A percentile compares a stretch with the other conserved stretches of the same genome.
Conservation (phyloP, 768 basidiomycete genomes). For the Russula earlei region DNA sequence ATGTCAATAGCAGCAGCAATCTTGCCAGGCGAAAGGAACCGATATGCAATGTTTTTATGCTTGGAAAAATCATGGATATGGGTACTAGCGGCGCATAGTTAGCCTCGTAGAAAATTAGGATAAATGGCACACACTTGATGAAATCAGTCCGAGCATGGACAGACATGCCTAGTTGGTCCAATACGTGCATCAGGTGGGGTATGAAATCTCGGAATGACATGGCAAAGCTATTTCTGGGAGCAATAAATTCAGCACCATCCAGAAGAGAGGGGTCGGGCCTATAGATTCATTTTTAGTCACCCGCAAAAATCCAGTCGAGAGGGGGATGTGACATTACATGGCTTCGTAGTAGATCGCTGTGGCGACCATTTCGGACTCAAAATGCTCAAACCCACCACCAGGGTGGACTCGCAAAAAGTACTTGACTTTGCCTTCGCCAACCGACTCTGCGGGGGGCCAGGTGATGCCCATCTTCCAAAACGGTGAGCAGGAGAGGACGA, state of each 20-base stretch:
- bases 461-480: slow-evolving; percentile 68
- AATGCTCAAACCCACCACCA: slow-evolving; percentile 80
- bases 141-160: slow-evolving; percentile 74
- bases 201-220: slow-evolving; percentile 78
- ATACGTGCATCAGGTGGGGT: slow-evolving; percentile 69
- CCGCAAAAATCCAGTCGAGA: not conserved
- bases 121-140: slow-evolving; percentile 49
- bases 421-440: slow-evolving; percentile 64
- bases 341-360: slow-evolving; percentile 84
- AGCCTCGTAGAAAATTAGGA: not conserved
- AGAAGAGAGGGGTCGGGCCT: slow-evolving; percentile 74
- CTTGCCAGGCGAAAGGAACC: slow-evolving; percentile 71
- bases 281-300: slow-evolving; percentile 6
- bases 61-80: slow-evolving; percentile 64
- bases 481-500: slow-evolving; percentile 58
- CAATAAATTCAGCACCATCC: slow-evolving; percentile 70
- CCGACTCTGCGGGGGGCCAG: slow-evolving; percentile 68
- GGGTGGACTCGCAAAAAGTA: slow-evolving; percentile 79
- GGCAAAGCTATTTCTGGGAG: slow-evolving; percentile 75
- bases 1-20: slow-evolving; percentile 85
- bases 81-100: slow-evolving; percentile 37
- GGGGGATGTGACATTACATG: slow-evolving; percentile 39
- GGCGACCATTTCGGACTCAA: slow-evolving; percentile 69
- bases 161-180: slow-evolving; percentile 79
- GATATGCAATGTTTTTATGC: slow-evolving; percentile 84